Evolutionary conservation across 495 filamentous ascomycete genomes (phyloP).

Genomic region (Immersiella caudata): DNA sequence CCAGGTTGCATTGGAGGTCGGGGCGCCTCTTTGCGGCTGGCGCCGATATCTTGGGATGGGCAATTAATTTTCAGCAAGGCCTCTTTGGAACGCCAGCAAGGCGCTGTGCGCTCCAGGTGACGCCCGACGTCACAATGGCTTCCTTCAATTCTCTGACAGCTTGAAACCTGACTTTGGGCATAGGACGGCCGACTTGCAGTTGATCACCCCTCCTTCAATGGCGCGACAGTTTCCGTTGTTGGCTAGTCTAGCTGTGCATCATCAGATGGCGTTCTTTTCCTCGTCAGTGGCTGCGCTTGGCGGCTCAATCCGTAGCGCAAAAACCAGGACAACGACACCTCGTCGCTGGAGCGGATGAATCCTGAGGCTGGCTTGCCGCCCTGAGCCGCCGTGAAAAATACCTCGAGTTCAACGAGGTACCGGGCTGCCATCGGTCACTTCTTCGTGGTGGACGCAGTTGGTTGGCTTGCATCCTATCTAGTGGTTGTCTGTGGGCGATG

Average conservation of each 20-base stretch:
- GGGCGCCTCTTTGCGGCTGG: not conserved
- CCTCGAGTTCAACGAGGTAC: not conserved
- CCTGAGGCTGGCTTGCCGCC: not conserved
- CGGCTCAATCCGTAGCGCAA: not conserved
- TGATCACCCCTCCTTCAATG: not conserved
- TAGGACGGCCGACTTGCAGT: not conserved
- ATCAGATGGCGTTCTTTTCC: slow-evolving; percentile 11
- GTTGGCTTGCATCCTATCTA: not conserved
- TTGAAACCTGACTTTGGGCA: not conserved
- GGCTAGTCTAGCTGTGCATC: slow-evolving; percentile 16
- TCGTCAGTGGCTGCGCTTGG: slow-evolving; percentile 24
- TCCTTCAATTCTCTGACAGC: not conserved
- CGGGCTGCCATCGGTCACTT: not conserved
- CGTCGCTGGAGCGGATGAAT: not conserved
- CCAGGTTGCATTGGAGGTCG: not conserved
- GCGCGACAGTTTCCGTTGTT: slow-evolving; percentile 11
- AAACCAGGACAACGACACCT: slow-evolving; percentile 6
- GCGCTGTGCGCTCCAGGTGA: not conserved
- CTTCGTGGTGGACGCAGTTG: not conserved
- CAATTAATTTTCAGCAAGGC: slow-evolving; percentile 17
- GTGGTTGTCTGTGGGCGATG: slow-evolving; percentile 14
- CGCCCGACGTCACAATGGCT: not conserved
- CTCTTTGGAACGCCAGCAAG: not conserved
- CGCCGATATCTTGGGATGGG: slow-evolving; percentile 2
- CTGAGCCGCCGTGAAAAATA: not conserved